These are phyloP conservation scores for Pachysandra terminalis DNA, from an alignment of 164 flowering plant species.

Conservation along the genomic window DNA sequence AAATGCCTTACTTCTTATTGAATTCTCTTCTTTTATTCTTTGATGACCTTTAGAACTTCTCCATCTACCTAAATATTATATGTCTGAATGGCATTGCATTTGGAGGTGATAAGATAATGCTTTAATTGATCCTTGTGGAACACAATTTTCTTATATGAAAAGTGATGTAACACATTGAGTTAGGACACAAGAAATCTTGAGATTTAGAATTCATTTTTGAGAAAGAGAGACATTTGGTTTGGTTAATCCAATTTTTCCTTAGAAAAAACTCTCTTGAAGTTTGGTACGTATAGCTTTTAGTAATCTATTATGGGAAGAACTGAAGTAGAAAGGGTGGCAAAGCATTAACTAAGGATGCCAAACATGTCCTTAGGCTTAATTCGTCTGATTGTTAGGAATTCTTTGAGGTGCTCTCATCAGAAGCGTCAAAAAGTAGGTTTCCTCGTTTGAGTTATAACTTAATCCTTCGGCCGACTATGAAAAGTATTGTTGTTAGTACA, in stretches of 20 bases:
- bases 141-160: neutral
- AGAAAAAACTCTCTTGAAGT: no score
- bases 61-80: neutral
- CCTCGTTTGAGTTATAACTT: neutral
- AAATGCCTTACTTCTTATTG: neutral
- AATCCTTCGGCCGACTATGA: neutral
- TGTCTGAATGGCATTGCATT: neutral
- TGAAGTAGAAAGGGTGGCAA: no score
- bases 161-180: neutral
- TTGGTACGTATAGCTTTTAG: neutral
- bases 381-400: neutral
- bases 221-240: neutral
- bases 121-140: no score
- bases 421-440: neutral
- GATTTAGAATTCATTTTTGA: neutral
- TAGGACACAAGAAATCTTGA: neutral
- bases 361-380: no score
- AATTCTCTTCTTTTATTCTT: constrained; percentile 1
- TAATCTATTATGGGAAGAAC: neutral
- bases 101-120: neutral
- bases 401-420: neutral
- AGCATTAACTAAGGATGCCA: no score
- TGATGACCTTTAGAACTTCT: neutral
- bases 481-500: neutral
- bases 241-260: neutral